Evolutionary conservation across 768 basidiomycete genomes (phyloP).

Genomic region (Strobilomyces dryophilus): DNA sequence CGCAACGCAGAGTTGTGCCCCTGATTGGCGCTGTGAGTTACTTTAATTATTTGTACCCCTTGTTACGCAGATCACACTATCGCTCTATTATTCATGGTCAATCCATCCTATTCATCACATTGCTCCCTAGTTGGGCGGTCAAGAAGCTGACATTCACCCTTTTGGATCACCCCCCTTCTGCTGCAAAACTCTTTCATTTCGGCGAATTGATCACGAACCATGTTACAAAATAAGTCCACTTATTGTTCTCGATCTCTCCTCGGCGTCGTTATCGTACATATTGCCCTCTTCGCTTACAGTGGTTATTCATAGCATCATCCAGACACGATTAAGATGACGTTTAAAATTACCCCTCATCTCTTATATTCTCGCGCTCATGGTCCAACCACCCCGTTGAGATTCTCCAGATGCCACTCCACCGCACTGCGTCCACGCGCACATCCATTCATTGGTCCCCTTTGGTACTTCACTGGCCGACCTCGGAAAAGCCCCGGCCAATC

Average conservation of each 20-base stretch:
- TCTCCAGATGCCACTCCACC: constrained; percentile 14
- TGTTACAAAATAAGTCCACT: no score
- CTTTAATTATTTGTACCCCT: background rate
- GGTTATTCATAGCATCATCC: no score
- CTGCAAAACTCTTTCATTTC: no score
- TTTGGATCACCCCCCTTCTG: constrained; percentile 7
- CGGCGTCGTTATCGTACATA: no score
- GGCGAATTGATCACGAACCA: no score
- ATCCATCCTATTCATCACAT: constrained; percentile 23
- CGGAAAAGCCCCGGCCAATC: constrained; percentile 50
- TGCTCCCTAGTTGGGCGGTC: no score
- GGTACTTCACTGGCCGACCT: constrained; percentile 45
- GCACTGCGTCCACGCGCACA: constrained; percentile 20
- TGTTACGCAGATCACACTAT: background rate
- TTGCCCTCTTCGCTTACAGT: no score
- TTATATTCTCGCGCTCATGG: constrained; percentile 59
- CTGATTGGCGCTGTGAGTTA: constrained; percentile 34
- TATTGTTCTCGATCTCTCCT: no score
- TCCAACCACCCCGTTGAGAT: constrained; percentile 28
- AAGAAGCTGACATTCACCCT: no score
- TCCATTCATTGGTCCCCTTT: constrained; percentile 23
- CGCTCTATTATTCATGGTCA: constrained; percentile 15
- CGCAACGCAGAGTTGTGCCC: constrained; percentile 4
- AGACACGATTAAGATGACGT: constrained; percentile 13
- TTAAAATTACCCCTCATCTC: constrained; percentile 42